phyloP scores from a whole-genome alignment of 768 basidiomycete genomes.

The Mycena leptocephala region DNA sequence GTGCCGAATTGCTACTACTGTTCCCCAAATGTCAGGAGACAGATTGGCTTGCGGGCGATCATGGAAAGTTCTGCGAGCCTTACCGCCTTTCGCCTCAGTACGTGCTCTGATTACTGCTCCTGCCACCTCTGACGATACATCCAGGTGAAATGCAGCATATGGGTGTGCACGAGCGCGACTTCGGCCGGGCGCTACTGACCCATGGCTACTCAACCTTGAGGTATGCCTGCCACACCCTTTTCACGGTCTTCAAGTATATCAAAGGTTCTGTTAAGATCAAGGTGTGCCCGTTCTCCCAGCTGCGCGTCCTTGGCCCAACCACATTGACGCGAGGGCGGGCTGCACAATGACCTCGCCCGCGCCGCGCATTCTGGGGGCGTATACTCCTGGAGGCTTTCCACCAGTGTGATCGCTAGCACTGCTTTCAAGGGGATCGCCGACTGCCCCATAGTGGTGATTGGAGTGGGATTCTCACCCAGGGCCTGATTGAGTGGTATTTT shows the following conservation, averaged over 20 bases:
- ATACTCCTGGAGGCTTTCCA: too few species aligned
- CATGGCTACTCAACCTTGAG: neutral
- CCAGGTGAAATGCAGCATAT: neutral
- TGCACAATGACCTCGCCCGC: neutral
- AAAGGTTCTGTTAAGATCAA: neutral
- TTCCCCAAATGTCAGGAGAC: neutral
- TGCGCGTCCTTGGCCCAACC: neutral
- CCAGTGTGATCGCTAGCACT: too few species aligned
- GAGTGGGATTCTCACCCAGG: too few species aligned
- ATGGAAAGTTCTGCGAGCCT: neutral
- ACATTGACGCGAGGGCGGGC: neutral
- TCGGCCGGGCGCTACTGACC: neutral
- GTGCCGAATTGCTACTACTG: neutral
- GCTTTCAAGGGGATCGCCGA: too few species aligned
- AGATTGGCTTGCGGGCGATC: neutral
- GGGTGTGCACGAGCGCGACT: neutral
- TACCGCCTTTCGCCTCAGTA: neutral
- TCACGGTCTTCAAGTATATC: neutral
- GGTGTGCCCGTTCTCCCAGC: neutral
- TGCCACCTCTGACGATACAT: neutral
- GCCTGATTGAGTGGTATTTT: neutral
- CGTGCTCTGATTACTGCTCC: neutral
- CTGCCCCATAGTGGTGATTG: too few species aligned
- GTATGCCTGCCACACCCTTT: neutral
- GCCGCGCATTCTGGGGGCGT: neutral